Base-by-base conservation (phyloP, 1,139 yeast genomes). In the Candida anutae region DNA sequence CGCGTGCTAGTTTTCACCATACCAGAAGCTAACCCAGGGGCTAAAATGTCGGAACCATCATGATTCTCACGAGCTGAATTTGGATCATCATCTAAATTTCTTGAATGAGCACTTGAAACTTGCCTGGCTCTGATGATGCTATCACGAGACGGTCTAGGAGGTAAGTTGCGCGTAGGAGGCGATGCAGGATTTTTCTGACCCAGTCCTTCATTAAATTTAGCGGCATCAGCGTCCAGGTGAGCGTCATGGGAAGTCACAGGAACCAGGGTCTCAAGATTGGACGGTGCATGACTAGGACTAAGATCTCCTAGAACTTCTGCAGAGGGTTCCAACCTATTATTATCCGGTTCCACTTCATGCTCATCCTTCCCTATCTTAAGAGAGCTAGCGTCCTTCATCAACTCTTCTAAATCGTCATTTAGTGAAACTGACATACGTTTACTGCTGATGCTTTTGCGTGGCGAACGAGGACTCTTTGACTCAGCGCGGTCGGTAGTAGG, bases 311-410 rank as follows among this genome's bases (percentile, higher is more conserved):
- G n/a, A n/a, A n/a, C n/a, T n/a, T n/a, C n/a, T 17, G 10, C 8
- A 8, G 19, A 8, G 19, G 19, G 19, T 10, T 17, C 19, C 19
- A 17, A 17, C n/a, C n/a, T n/a, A n/a, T n/a, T n/a, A 14, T 17
- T 17, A 8, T 11, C 23, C 6, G 23, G 23, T 21, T 21, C 23
- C n/a, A 9, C 13, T 22, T 11, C 13, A 13, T 22, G 5, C 13
- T 22, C 14, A 13, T 11, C 15, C 10, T 5, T 5, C 13, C 15
- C 19, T 8, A 17, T 10, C 10, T 23, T 14, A 13, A 15, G 14
- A 8, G 52, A 45, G 23, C 40, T 50, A 15, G 69, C 69, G 29
- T 56, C 52, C 21, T 50, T 50, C 71, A 64, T 64, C 28, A 64
- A 47, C 33, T 50, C 49, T 33, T 63, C 69, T 25, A 64, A 50